A percentile compares a stretch with the other conserved stretches of the same genome.
Evolutionary conservation across 169 alveolate species (phyloP).

Genomic region (Toxoplasma gondii): DNA sequence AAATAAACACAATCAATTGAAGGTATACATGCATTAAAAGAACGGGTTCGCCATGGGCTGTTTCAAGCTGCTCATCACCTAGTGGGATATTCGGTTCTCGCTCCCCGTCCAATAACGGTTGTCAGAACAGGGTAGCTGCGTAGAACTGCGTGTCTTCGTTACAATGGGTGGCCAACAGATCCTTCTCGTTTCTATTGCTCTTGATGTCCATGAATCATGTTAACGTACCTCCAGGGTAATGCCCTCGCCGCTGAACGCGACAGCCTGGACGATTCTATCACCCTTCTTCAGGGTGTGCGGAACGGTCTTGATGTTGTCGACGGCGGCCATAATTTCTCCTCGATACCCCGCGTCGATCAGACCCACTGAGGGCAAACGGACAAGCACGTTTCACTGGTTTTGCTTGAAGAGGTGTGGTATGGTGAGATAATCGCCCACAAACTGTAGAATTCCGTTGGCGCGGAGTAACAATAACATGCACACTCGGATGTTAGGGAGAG

Average conservation of each 20-base stretch:
- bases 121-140: no score
- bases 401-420: no score
- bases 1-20: not conserved
- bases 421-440: not conserved
- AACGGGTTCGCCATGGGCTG: not conserved
- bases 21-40: not conserved
- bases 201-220: no score
- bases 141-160: no score
- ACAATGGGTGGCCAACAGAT: no score
- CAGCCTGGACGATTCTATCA: constrained; percentile 87
- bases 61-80: not conserved
- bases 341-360: constrained; percentile 92
- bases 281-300: constrained; percentile 87
- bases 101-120: not conserved
- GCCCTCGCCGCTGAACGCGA: constrained; percentile 88
- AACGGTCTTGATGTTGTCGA: constrained; percentile 87
- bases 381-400: no score
- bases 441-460: not conserved
- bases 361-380: constrained; percentile 76
- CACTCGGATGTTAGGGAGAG: no score
- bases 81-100: not conserved
- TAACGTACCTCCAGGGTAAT: constrained; percentile 79
- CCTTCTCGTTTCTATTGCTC: no score
- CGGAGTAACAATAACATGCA: no score
- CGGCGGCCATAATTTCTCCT: constrained; percentile 89